These are phyloP conservation scores for Cladophialophora psammophila DNA, from an alignment of 2,329 filamentous ascomycete genomes.

Conservation along the genomic window DNA sequence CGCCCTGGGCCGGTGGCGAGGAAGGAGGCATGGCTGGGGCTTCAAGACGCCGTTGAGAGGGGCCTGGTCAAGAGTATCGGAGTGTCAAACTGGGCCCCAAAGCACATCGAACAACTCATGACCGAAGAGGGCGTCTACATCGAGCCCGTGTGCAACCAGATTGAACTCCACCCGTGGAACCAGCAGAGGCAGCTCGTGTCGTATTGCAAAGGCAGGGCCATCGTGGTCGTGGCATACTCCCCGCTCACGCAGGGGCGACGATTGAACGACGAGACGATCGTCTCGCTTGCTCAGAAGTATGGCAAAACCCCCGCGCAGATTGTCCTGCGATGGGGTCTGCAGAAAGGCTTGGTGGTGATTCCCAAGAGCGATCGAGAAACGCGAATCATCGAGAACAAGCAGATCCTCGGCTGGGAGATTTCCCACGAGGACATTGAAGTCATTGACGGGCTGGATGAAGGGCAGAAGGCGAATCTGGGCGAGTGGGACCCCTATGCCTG, in stretches of 20 bases:
- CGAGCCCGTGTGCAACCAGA: conserved; percentile 42
- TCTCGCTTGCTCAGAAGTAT: conserved; percentile 40
- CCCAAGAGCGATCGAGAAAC: conserved; percentile 34
- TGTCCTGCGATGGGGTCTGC: conserved; percentile 44
- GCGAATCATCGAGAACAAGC: conserved; percentile 32
- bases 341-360: conserved; percentile 35
- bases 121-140: conserved; percentile 30
- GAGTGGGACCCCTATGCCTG: conserved; percentile 35
- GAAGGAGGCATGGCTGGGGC: conserved; percentile 69
- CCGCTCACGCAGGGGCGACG: conserved; percentile 39
- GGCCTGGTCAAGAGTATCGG: conserved; percentile 34
- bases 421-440: conserved; percentile 61
- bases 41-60: conserved; percentile 57
- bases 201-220: conserved; percentile 20
- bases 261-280: conserved; percentile 37
- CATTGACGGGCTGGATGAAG: conserved; percentile 66
- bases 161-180: conserved; percentile 42
- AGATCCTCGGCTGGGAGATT: conserved; percentile 33
- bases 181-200: conserved; percentile 38
- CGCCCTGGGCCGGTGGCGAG: conserved; percentile 61
- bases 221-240: conserved; percentile 27
- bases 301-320: conserved; percentile 39
- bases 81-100: conserved; percentile 32
- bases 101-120: conserved; percentile 34
- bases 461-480: conserved; percentile 56